Evolutionary conservation across 495 filamentous ascomycete species (phyloP).

Genomic region (Penicillium pancosmium): DNA sequence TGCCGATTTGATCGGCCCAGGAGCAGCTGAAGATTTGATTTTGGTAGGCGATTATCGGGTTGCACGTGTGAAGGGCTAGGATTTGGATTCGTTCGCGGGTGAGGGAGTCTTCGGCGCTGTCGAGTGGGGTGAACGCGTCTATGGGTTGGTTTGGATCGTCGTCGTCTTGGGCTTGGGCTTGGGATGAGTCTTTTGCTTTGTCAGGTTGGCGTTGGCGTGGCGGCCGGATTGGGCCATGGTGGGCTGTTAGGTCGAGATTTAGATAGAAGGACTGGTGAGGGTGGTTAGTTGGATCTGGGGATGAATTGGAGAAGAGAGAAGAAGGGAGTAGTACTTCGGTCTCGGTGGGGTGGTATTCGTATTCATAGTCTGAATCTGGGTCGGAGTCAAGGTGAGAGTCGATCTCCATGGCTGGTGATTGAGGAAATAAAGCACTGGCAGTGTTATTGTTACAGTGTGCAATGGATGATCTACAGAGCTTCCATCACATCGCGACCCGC

Average conservation of each 20-base stretch:
- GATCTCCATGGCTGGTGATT: slow-evolving; percentile 24
- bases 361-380: slow-evolving; percentile 54
- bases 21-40: slow-evolving; percentile 72
- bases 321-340: slow-evolving; percentile 50
- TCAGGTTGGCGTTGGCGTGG: slow-evolving; percentile 34
- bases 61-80: slow-evolving; percentile 69
- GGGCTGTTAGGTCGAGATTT: slow-evolving; percentile 54
- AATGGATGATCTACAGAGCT: neutral
- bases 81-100: slow-evolving; percentile 67
- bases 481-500: no score
- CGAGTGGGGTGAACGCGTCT: slow-evolving; percentile 23
- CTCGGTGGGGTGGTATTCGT: slow-evolving; percentile 61
- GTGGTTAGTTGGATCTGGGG: slow-evolving; percentile 4
- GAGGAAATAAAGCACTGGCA: neutral
- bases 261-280: slow-evolving; percentile 53
- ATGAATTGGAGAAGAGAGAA: neutral
- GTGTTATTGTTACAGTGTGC: neutral
- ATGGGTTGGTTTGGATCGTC: slow-evolving; percentile 10
- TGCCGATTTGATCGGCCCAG: slow-evolving; percentile 80
- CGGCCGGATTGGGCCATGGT: slow-evolving; percentile 42
- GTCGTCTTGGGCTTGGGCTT: slow-evolving; percentile 1
- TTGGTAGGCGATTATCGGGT: slow-evolving; percentile 75
- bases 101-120: slow-evolving; percentile 28
- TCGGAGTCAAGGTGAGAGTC: slow-evolving; percentile 29
- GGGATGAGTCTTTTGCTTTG: slow-evolving; percentile 2